A percentile compares a stretch with the other conserved stretches of the same genome.
Evolutionary conservation across 1,284 basidiomycete genomes (phyloP).

Genomic region (Pascua sp.): DNA sequence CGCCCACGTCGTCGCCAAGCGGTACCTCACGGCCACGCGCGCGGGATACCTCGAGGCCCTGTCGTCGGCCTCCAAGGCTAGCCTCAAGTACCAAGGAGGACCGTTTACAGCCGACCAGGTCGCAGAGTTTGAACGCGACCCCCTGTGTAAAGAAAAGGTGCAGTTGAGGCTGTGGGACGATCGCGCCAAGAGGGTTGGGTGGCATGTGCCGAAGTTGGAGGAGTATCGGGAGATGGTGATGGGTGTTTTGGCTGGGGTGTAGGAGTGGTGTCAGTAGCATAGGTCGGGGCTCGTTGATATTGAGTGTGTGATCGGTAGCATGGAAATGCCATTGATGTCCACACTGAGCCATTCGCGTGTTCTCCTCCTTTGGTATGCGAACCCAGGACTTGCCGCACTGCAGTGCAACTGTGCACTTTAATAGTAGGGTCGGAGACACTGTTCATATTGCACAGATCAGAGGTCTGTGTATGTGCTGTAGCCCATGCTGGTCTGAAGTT

Average conservation of each 20-base stretch:
- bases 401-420: no score
- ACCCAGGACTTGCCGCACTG: no score
- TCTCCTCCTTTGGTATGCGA: no score
- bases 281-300: no score
- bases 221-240: conserved; percentile 13
- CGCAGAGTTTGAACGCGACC: conserved; percentile 29
- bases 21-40: conserved; percentile 27
- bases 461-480: no score
- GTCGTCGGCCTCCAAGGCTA: conserved; percentile 23
- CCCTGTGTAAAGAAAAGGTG: conserved; percentile 29
- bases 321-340: no score
- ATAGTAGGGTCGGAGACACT: no score
- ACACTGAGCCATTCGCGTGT: no score
- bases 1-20: conserved; percentile 39
- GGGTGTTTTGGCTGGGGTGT: conserved; percentile 10
- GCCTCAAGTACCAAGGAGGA: conserved; percentile 34
- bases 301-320: no score
- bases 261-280: no score
- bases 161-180: conserved; percentile 38
- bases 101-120: conserved; percentile 31
- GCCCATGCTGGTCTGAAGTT: no score
- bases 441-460: no score
- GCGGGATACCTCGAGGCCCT: conserved; percentile 27
- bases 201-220: conserved; percentile 25
- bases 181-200: conserved; percentile 27